These are phyloP conservation scores for Ganoderma sinense DNA, from an alignment of 1,284 basidiomycete species.

Conservation along the genomic window DNA sequence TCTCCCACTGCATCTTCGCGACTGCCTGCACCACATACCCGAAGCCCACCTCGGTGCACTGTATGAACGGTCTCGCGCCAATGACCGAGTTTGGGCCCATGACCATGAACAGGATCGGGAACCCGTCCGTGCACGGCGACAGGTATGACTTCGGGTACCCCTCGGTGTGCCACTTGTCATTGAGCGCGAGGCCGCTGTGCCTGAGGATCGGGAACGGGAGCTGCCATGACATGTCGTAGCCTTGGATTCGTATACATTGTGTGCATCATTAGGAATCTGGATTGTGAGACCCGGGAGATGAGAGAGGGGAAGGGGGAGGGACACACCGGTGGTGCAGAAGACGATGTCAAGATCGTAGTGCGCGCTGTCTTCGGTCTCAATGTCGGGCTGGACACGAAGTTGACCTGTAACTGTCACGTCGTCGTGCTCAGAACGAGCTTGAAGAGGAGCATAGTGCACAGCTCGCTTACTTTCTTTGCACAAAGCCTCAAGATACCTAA, in stretches of 20 bases:
- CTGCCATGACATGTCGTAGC: constrained; percentile 61
- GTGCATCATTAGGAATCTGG: too few relatives aligned
- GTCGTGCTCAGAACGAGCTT: not conserved
- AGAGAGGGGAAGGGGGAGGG: constrained; percentile 1
- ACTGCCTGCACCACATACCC: constrained; percentile 60
- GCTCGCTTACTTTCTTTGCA: too few relatives aligned
- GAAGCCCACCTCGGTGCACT: constrained; percentile 61
- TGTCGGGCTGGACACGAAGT: constrained; percentile 59
- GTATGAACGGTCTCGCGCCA: constrained; percentile 59
- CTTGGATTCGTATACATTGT: constrained; percentile 30
- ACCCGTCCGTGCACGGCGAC: constrained; percentile 60
- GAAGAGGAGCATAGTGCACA: too few relatives aligned
- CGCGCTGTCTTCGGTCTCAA: constrained; percentile 62
- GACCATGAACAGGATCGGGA: constrained; percentile 67
- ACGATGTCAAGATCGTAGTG: constrained; percentile 64
- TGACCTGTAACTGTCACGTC: constrained; percentile 52
- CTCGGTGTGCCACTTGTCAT: constrained; percentile 49
- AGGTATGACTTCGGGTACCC: constrained; percentile 66
- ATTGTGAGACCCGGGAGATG: too few relatives aligned
- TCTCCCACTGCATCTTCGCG: constrained; percentile 66
- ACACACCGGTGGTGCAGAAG: constrained; percentile 40
- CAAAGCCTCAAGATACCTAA: too few relatives aligned
- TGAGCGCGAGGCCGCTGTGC: constrained; percentile 53
- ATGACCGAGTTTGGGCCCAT: constrained; percentile 63
- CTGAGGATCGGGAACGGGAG: constrained; percentile 62